Percentiles rank a stretch among this genome's conserved stretches.
Conservation (phyloP, 2,329 filamentous ascomycete genomes). For the Talaromyces verruculosus region DNA sequence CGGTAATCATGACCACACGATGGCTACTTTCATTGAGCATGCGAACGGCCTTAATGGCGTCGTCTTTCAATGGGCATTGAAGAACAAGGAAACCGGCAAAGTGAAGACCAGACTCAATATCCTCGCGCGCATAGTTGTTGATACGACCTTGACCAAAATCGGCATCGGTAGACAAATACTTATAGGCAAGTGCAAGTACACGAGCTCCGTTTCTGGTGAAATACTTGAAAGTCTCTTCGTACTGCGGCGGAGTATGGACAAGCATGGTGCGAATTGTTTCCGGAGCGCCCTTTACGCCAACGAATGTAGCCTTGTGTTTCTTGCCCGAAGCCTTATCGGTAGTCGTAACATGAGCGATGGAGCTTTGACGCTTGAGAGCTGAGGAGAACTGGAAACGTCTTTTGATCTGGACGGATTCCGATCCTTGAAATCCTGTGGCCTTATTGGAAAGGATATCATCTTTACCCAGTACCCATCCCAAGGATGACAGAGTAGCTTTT, state of each 20-base stretch:
- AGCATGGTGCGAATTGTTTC: conserved; percentile 97
- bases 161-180: conserved; percentile 76
- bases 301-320: conserved; percentile 82
- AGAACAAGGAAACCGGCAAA: conserved; percentile 96
- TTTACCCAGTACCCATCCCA: conserved; percentile 89
- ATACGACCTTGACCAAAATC: conserved; percentile 82
- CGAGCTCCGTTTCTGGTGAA: conserved; percentile 94
- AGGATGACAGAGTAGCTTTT: conserved; percentile 84
- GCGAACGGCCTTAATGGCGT: conserved; percentile 87
- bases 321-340: conserved; percentile 70
- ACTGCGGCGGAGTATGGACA: conserved; percentile 74
- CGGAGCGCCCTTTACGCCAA: conserved; percentile 92
- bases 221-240: conserved; percentile 98
- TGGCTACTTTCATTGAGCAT: conserved; percentile 99
- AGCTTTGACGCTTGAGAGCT: conserved; percentile 91
- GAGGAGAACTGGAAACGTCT: conserved; percentile 98
- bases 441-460: conserved; percentile 81
- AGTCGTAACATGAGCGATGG: conserved; percentile 77
- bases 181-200: conserved; percentile 90
- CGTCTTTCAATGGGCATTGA: conserved; percentile 93
- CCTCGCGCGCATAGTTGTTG: conserved; percentile 91
- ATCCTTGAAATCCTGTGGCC: conserved; percentile 42
- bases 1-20: conserved; percentile 98
- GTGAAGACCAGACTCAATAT: conserved; percentile 77
- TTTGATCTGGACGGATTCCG: conserved; percentile 87